Evolutionary conservation across 2,329 filamentous ascomycete genomes (phyloP).

Genomic region (Elsinoe perseae): DNA sequence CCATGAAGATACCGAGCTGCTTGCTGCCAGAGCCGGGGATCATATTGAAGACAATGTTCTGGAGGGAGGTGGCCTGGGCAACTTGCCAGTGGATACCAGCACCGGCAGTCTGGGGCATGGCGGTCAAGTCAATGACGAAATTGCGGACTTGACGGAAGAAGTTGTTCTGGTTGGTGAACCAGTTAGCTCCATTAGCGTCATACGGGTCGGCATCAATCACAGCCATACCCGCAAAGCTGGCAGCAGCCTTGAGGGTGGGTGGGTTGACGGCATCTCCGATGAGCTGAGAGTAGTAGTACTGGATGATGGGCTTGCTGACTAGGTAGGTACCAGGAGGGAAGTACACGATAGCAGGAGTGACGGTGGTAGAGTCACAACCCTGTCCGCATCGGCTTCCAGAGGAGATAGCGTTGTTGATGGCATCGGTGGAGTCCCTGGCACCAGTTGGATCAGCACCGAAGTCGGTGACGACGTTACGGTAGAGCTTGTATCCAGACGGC

Average conservation of each 20-base stretch:
- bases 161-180: constrained; percentile 49
- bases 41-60: constrained; percentile 56
- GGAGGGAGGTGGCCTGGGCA: constrained; percentile 51
- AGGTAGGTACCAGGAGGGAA: constrained; percentile 84
- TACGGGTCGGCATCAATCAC: constrained; percentile 88
- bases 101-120: constrained; percentile 28
- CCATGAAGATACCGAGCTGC: constrained; percentile 54
- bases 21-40: constrained; percentile 38
- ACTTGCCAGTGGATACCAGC: constrained; percentile 47
- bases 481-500: constrained; percentile 53
- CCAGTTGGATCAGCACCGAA: constrained; percentile 49
- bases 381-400: constrained; percentile 71
- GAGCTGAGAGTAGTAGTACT: constrained; percentile 90
- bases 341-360: constrained; percentile 80
- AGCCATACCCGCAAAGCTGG: constrained; percentile 69
- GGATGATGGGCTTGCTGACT: constrained; percentile 69
- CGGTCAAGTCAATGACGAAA: constrained; percentile 43
- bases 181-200: constrained; percentile 45
- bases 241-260: constrained; percentile 49
- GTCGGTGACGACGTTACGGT: constrained; percentile 41
- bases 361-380: constrained; percentile 75
- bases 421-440: constrained; percentile 71
- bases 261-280: constrained; percentile 67
- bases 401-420: constrained; percentile 77
- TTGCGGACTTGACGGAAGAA: constrained; percentile 51